Evolutionary conservation across 805 yeast species (phyloP), one percentile per base, ranked within the genome.

Genomic region (Barnettozyma wickerhamii): DNA sequence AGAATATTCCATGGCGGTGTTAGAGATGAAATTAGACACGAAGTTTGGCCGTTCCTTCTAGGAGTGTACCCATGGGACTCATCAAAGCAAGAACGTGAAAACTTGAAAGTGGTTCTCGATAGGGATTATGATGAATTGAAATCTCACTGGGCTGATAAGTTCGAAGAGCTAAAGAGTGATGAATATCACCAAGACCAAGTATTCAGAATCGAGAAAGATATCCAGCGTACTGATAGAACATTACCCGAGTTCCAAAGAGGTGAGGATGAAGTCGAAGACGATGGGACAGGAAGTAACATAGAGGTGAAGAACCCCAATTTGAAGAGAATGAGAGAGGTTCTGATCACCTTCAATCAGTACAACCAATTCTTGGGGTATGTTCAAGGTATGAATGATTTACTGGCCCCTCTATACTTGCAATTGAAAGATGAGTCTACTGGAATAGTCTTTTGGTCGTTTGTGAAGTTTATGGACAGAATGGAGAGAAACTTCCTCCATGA

Each of bases 361-460:
- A 90, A 93, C 60, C 70, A 68, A 34, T 83, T 88, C 50, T 64
- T 93, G 50, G 99, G 99, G 1, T 93, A 93, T 56, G 96, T 93
- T 15, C 99, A 93, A 65, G 99, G 99, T 2, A 93, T 93, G 99
- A 79, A 93, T 9, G 99, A 93, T 61, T 66, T 93, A 38, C 66
- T 93, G 28, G 84, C 96, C 0, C 97, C 97, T 1, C 63, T 93
- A 3, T 93, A 88, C 59, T 77, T 72, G 39, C 63, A 69, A 9
- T 47, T 71, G 7, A 72, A 74, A 49, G 95, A 90, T 58, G 96
- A 90, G 50, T 67, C 81, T 0, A 35, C 37, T 7, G 40, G 37
- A 3, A 54, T 88, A 19, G 71, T 96, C 6, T 93, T 93, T 60
- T 88, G 96, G 95, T 81, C 89, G 7, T 91, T 93, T 65, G 72